Base-by-base conservation (phyloP, 1,284 basidiomycete species). In the Irpex sp. region DNA sequence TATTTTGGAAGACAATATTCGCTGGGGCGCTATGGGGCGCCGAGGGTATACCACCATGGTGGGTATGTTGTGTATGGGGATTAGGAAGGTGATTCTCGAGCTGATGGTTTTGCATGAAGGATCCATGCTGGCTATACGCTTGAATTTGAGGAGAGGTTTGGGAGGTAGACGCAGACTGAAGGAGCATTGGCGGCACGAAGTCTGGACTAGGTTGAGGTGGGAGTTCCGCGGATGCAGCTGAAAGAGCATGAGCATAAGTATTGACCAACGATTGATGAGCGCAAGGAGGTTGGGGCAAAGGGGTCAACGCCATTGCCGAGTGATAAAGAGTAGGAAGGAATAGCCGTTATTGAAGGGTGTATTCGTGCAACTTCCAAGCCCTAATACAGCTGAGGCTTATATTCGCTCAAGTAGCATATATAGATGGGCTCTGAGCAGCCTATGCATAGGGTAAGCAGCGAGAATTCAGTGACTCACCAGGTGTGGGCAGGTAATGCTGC, bases 201-300 rank as follows among this genome's bases (percentile, higher is more conserved):
- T 90, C 87, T 0, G 83, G 74, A 50, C 80, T 79, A 59, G 81
- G 79, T 65, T 84, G 81, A 3, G 89, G 83, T 58, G 87, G 83
- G 50, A 91, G 79, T 73, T 92, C 87, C 17, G 82, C 77, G 7
- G 89, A 92, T 5, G 82, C 77, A n/a, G 81, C 87, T 88, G 66
- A 21, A 46, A 49, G 26, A 26, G 26, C 26, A 26, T 26, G 26
- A 26, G 26, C 26, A 17, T 17, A 47, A 13, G 43, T 13, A 47
- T 13, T 13, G 43, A 51, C 11, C 49, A 51, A 51, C 9, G 17
- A 51, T 5, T 43, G 11, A 43, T 43, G 15, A 43, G 39, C 39
- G 26, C 26, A 26, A 26, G 26, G 26, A 26, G 26, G 26, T 26
- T 26, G 26, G 26, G 26, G 26, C 2, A 26, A 26, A 26, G 26